Percentiles rank a stretch among this genome's conserved stretches.
phyloP scores from a whole-genome alignment of 768 basidiomycete genomes.

The Lentinula raphanica region DNA sequence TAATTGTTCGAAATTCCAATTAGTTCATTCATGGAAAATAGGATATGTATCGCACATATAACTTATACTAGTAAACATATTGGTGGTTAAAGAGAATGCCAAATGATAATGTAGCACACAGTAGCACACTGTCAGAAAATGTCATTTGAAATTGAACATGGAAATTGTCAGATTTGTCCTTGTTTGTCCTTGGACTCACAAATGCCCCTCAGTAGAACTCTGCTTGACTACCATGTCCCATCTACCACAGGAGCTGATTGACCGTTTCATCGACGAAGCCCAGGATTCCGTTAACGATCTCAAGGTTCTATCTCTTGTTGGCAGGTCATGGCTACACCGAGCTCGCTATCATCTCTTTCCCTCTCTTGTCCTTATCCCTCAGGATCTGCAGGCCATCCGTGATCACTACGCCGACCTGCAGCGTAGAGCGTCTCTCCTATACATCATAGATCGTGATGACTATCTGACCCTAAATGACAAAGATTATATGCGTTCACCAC shows the following conservation, averaged over 20 bases:
- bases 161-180: too few species aligned
- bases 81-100: too few species aligned
- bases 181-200: too few species aligned
- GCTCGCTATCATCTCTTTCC: neutral
- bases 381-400: neutral
- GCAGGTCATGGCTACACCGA: neutral
- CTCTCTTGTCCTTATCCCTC: neutral
- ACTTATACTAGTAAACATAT: neutral
- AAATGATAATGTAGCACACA: too few species aligned
- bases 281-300: neutral
- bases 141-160: too few species aligned
- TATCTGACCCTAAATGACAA: neutral
- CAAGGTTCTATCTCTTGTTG: neutral
- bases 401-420: neutral
- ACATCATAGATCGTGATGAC: neutral
- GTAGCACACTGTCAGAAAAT: too few species aligned
- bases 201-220: too few species aligned
- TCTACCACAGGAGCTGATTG: constrained; percentile 1
- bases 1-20: neutral
- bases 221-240: neutral
- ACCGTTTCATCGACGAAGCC: constrained; percentile 1
- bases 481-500: neutral
- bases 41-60: too few species aligned
- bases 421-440: neutral
- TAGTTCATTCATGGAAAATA: too few species aligned